Evolutionary conservation across 179 eudicot genomes (phyloP).

Genomic region (Patellifolia procumbens): DNA sequence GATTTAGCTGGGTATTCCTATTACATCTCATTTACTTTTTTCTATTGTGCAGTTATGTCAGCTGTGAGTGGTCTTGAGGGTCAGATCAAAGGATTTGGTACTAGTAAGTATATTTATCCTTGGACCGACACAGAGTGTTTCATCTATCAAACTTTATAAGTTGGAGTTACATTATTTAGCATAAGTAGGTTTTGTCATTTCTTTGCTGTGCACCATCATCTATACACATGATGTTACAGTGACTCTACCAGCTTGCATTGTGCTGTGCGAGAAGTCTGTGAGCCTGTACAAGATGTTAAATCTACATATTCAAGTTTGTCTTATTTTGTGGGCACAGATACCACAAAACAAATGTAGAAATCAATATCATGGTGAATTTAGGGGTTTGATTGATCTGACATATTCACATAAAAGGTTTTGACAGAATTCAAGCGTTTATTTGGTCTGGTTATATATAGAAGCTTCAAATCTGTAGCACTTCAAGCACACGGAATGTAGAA

Average conservation of each 20-base stretch:
- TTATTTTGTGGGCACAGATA: not conserved
- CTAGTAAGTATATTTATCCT: conserved; percentile 53
- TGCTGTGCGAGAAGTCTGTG: not conserved
- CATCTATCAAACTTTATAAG: not conserved
- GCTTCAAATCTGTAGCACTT: not conserved
- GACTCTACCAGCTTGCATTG: not conserved
- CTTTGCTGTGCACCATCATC: not conserved
- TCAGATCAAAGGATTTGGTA: conserved; percentile 65
- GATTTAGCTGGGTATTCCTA: not conserved
- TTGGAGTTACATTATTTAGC: not conserved
- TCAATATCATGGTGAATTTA: not conserved
- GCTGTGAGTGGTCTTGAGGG: conserved; percentile 98
- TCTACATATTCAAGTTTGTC: not conserved
- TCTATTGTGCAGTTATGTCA: conserved; percentile 85
- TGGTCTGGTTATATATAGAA: not conserved
- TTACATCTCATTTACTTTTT: not conserved
- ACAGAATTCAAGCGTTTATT: not conserved
- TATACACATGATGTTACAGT: not conserved
- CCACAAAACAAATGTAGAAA: not conserved
- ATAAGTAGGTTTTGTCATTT: not conserved
- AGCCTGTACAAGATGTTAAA: not conserved
- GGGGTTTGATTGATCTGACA: not conserved
- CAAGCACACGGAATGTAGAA: not conserved
- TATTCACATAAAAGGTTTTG: not conserved
- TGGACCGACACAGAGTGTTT: not conserved